These are phyloP conservation scores for Liriodendron chinense DNA, from an alignment of 164 flowering plant genomes.

Conservation along the genomic window DNA sequence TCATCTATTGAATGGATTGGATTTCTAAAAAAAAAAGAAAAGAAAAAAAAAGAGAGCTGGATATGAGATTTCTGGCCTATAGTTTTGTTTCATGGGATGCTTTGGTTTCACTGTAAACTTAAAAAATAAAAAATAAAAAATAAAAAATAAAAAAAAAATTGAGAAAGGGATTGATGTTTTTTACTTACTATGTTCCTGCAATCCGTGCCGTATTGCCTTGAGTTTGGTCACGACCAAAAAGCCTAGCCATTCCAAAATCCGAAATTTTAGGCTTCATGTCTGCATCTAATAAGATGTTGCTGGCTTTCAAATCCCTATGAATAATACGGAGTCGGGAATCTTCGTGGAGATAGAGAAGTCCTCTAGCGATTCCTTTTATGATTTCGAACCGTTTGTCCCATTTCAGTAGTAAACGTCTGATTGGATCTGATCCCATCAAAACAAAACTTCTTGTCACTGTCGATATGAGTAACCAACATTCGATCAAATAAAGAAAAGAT, in stretches of 20 bases:
- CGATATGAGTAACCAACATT: too few species aligned
- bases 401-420: conserved; percentile 2
- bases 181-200: conserved; percentile 8
- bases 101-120: too few species aligned
- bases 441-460: neutral
- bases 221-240: conserved; percentile 28
- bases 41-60: too few species aligned
- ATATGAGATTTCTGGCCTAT: too few species aligned
- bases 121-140: too few species aligned
- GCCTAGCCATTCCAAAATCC: conserved; percentile 50
- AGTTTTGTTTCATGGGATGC: too few species aligned
- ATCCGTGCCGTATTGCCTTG: neutral
- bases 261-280: conserved; percentile 49
- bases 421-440: neutral
- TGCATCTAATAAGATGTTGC: conserved; percentile 46
- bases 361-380: conserved; percentile 43
- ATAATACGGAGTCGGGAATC: conserved; percentile 49
- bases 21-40: too few species aligned
- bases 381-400: conserved; percentile 24
- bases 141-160: too few species aligned
- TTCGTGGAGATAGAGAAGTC: conserved; percentile 56
- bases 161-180: too few species aligned
- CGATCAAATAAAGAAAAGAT: too few species aligned
- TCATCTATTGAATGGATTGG: too few species aligned
- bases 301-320: conserved; percentile 56